Base-by-base conservation (phyloP, 2,329 filamentous ascomycete genomes). In the Diaporthe australafricana region DNA sequence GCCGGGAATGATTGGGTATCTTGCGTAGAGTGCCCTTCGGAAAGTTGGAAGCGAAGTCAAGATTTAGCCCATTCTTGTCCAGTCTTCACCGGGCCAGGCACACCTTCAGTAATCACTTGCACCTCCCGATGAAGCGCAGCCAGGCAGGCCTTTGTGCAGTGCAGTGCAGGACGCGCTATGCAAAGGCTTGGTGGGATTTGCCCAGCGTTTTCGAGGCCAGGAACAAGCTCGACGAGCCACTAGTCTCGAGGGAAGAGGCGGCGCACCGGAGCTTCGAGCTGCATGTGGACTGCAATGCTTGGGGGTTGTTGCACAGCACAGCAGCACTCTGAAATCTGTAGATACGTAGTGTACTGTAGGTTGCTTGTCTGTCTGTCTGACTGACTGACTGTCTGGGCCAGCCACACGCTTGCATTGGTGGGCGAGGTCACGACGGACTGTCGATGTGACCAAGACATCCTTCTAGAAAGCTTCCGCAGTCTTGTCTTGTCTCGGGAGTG, bases 221-320 rank as follows among this genome's bases (percentile, higher is more conserved):
- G 60, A 50, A 50, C 60, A 65, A 65, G 45, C 45, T 27, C 45
- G 60, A 65, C 27, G 42, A 63, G 60, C 60, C 60, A 63, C 60
- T 48, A 63, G 57, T 8, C 14, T 12, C 20, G 60, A 48, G 60
- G 60, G 45, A 50, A 50, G 60, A 65, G 42, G 60, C 30, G 60
- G 60, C 60, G 60, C 45, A 65, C 20, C 45, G 60, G 65, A 71
- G 53, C 63, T 71, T 60, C 35, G 53, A 68, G 66, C 57, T 68
- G 70, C 70, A 65, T 42, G 42, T 65, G 66, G 53, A 60, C 20
- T 35, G 27, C 40, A 60, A 47, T 40, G 27, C 52, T 42, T 57
- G 53, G n/a, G n/a, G 22, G 42, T n/a, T 8, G n/a, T 25, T 20
- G 27, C 14, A 30, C 35, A 22, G 22, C 25, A 40, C 25, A 14